Evolutionary conservation across 2,329 filamentous ascomycete genomes (phyloP).

Genomic region (Xylariaceae sp.): DNA sequence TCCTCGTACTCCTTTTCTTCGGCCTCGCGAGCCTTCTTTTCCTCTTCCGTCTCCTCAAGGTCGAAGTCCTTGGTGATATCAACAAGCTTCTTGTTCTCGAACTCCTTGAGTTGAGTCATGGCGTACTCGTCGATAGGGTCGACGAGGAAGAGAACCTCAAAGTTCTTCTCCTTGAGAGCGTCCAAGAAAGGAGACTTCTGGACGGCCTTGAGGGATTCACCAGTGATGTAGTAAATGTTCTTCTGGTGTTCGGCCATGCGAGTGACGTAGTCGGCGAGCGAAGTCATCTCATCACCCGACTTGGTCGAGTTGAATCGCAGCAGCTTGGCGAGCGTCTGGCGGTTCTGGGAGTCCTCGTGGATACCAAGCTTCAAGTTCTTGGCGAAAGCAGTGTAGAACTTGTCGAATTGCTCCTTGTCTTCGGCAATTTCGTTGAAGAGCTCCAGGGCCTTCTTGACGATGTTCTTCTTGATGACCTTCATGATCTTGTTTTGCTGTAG

Average conservation of each 20-base stretch:
- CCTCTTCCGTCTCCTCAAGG: constrained; percentile 98
- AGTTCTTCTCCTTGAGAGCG: constrained; percentile 96
- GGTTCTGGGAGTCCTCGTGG: constrained; percentile 99
- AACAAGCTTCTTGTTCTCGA: constrained; percentile 99
- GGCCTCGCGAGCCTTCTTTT: constrained; percentile 91
- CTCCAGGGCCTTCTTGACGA: constrained; percentile 99
- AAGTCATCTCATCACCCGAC: constrained; percentile 93
- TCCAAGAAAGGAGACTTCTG: constrained; percentile 98
- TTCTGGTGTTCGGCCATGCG: constrained; percentile 99
- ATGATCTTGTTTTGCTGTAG: constrained; percentile 99
- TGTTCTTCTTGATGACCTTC: constrained; percentile 99
- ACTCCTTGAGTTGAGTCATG: constrained; percentile 99
- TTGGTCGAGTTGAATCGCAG: constrained; percentile 99
- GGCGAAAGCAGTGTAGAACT: constrained; percentile 99
- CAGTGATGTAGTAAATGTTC: constrained; percentile 99
- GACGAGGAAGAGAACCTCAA: constrained; percentile 98
- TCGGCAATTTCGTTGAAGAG: constrained; percentile 98
- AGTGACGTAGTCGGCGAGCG: constrained; percentile 93
- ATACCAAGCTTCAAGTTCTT: constrained; percentile 99
- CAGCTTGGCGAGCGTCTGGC: constrained; percentile 86
- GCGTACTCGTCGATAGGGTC: constrained; percentile 99
- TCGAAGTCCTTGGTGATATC: constrained; percentile 99
- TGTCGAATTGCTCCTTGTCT: constrained; percentile 99
- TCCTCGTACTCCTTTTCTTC: constrained; percentile 98
- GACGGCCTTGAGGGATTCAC: constrained; percentile 98